Evolutionary conservation across 2,329 filamentous ascomycete species (phyloP).

Genomic region (Colletotrichum nymphaeae): DNA sequence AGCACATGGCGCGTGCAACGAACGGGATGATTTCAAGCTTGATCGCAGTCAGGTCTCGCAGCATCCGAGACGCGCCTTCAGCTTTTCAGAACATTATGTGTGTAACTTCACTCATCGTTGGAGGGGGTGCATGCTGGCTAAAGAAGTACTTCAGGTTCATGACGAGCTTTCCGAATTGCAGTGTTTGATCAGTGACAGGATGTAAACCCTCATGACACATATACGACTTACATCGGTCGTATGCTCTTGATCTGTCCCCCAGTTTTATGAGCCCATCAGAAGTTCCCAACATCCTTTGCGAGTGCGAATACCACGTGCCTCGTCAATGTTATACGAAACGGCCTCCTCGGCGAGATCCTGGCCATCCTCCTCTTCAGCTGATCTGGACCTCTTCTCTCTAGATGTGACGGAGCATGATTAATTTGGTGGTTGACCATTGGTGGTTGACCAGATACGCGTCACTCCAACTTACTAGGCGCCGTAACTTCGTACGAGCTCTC

Average conservation of each 20-base stretch:
- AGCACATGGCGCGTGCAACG: background rate
- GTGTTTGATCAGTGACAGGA: constrained; percentile 74
- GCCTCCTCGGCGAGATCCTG: constrained; percentile 65
- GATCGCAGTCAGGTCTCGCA: constrained; percentile 71
- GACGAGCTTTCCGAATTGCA: constrained; percentile 68
- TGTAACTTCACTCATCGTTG: background rate
- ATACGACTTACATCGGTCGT: background rate
- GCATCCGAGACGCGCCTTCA: constrained; percentile 63
- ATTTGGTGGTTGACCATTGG: background rate
- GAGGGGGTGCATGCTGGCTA: constrained; percentile 11
- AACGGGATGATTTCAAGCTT: constrained; percentile 15
- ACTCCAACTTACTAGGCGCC: constrained; percentile 68
- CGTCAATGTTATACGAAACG: constrained; percentile 70
- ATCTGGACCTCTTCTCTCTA: constrained; percentile 16
- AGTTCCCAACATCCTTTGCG: constrained; percentile 66
- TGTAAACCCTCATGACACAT: constrained; percentile 47
- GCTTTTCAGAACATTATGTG: constrained; percentile 64
- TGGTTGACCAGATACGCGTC: background rate
- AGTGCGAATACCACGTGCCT: constrained; percentile 76
- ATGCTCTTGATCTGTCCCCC: constrained; percentile 37
- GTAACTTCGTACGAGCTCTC: constrained; percentile 73
- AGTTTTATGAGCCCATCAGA: constrained; percentile 77
- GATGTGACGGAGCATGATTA: background rate
- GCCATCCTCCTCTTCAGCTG: constrained; percentile 71
- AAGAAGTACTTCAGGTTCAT: constrained; percentile 54